These are phyloP conservation scores for Paramecium octaurelia DNA, from an alignment of 73 alveolate species.

Conservation along the genomic window DNA sequence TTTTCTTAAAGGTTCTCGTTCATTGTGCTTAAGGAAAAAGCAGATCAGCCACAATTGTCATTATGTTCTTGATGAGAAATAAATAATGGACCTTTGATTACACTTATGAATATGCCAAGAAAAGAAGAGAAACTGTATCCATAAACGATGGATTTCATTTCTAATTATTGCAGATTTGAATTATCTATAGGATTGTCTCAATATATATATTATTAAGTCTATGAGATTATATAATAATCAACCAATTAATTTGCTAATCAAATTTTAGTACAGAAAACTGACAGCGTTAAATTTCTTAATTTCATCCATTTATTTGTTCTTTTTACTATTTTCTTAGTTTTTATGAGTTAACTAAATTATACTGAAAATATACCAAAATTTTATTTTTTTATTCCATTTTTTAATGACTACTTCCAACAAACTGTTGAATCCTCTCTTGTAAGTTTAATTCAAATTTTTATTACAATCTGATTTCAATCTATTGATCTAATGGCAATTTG, in stretches of 20 bases:
- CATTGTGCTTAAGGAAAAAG: conserved; percentile 90
- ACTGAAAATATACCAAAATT: background rate
- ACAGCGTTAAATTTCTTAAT: background rate
- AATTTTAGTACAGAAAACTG: background rate
- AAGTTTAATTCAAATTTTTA: background rate
- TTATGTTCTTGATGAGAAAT: conserved; percentile 80
- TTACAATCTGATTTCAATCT: conserved; percentile 3
- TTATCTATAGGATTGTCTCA: background rate
- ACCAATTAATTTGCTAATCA: background rate
- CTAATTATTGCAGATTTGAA: background rate
- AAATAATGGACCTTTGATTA: conserved; percentile 63
- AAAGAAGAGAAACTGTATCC: conserved; percentile 75
- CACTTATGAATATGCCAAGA: conserved; percentile 66
- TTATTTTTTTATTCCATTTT: background rate
- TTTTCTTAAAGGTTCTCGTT: conserved; percentile 63
- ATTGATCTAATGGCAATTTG: background rate
- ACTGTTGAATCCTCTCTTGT: background rate
- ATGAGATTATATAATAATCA: background rate
- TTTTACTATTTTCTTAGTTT: background rate
- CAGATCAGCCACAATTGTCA: conserved; percentile 79
- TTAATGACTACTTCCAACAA: background rate
- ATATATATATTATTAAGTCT: background rate
- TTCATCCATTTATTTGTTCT: background rate
- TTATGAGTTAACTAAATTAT: background rate
- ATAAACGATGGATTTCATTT: conserved; percentile 79